A percentile compares a stretch with the other conserved stretches of the same genome.
Conservation (phyloP, 106 monocot species). For the Agapanthus africanus region DNA sequence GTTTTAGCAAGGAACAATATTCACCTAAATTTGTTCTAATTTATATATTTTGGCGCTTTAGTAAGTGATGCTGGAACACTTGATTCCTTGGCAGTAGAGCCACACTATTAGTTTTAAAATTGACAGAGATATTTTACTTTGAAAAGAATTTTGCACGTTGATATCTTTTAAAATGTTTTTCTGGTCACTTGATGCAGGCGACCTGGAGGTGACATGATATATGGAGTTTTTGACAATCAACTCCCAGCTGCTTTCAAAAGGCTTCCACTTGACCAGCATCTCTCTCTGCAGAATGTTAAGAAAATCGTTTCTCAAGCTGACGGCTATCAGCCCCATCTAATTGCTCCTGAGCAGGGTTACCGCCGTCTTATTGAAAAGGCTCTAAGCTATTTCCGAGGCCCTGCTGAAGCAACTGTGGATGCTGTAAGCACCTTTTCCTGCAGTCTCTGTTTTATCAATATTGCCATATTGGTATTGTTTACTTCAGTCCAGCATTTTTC, state of each 20-base stretch:
- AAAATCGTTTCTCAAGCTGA: conserved; percentile 74
- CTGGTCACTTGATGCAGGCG: conserved; percentile 29
- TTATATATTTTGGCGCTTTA: no score
- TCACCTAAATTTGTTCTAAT: no score
- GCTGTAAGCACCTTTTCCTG: conserved; percentile 35
- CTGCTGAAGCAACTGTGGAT: conserved; percentile 77
- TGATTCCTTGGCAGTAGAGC: neutral
- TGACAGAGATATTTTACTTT: neutral
- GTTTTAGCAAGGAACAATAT: no score
- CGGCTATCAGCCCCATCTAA: conserved; percentile 80
- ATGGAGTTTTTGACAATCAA: conserved; percentile 82
- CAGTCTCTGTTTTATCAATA: neutral
- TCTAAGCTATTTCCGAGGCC: conserved; percentile 58
- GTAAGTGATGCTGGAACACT: no score
- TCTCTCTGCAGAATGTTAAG: conserved; percentile 62
- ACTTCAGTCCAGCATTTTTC: neutral
- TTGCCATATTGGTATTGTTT: neutral
- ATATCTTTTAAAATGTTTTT: neutral
- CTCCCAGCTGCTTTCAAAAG: conserved; percentile 73
- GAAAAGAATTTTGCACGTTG: neutral
- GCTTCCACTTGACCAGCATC: conserved; percentile 70
- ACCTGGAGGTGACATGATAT: conserved; percentile 74
- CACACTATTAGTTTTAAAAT: neutral
- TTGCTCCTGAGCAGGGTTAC: conserved; percentile 83
- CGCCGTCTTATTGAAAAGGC: conserved; percentile 68